These are phyloP conservation scores for Thalassiosira exigua DNA, from an alignment of 352 stramenopile species.

Conservation along the genomic window DNA sequence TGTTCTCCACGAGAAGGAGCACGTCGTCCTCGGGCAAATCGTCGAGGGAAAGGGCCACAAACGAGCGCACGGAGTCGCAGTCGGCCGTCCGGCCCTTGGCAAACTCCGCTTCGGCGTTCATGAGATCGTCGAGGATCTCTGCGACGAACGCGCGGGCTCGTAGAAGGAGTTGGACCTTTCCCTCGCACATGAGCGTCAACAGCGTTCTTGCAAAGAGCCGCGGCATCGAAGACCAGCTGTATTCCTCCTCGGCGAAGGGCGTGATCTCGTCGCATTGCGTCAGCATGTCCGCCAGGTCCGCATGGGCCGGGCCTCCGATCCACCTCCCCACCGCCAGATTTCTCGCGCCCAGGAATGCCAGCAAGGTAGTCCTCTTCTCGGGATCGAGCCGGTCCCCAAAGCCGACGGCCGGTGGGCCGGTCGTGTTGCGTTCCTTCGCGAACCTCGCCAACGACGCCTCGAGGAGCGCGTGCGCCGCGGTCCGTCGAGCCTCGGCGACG, in stretches of 20 bases:
- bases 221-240: not conserved
- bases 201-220: slow-evolving; percentile 24
- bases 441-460: slow-evolving; percentile 33
- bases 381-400: slow-evolving; percentile 2
- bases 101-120: slow-evolving; percentile 35
- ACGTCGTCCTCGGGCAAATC: slow-evolving; percentile 44
- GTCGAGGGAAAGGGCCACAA: slow-evolving; percentile 35
- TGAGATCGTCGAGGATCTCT: slow-evolving; percentile 36
- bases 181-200: slow-evolving; percentile 29
- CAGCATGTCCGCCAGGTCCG: slow-evolving; percentile 36
- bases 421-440: not conserved
- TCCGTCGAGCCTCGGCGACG: slow-evolving; percentile 13
- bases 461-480: slow-evolving; percentile 25
- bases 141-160: slow-evolving; percentile 32
- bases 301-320: slow-evolving; percentile 32
- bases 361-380: slow-evolving; percentile 26
- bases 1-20: slow-evolving; percentile 33
- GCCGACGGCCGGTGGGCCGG: not conserved
- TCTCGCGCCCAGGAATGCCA: slow-evolving; percentile 37
- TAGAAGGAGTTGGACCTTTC: slow-evolving; percentile 24
- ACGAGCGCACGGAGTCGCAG: slow-evolving; percentile 11
- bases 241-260: not conserved
- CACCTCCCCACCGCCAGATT: slow-evolving; percentile 27
- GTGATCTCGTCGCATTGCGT: slow-evolving; percentile 3
- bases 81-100: not conserved